Evolutionary conservation across 176 grass and related monocot species (phyloP).

Genomic region (Otatea glauca): DNA sequence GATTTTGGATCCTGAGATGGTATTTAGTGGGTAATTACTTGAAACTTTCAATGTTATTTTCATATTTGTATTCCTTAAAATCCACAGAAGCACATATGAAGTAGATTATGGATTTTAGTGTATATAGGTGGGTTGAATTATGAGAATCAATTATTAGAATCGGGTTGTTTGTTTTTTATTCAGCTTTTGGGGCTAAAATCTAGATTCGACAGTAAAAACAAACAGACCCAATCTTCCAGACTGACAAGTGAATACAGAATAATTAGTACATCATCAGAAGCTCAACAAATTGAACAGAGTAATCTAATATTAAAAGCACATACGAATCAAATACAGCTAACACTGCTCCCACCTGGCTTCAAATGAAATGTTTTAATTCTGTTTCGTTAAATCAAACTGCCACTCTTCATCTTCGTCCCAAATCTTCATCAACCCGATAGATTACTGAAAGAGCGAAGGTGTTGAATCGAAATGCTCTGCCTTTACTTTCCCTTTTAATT

Average conservation of each 20-base stretch:
- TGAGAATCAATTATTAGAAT: too few species aligned
- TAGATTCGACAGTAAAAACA: too few species aligned
- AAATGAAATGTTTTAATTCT: neutral
- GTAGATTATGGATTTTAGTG: too few species aligned
- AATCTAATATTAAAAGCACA: neutral
- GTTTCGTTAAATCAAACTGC: neutral
- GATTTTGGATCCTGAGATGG: too few species aligned
- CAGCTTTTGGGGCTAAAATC: too few species aligned
- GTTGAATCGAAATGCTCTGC: neutral
- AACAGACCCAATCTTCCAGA: neutral
- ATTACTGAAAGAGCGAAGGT: neutral
- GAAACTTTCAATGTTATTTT: too few species aligned
- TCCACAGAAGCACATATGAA: too few species aligned
- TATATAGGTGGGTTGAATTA: too few species aligned
- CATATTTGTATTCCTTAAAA: too few species aligned
- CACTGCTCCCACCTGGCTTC: neutral
- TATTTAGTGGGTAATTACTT: too few species aligned
- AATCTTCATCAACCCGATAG: neutral
- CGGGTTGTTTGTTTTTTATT: too few species aligned
- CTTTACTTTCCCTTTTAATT: slow-evolving; percentile 3
- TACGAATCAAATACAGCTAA: neutral
- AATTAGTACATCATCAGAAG: neutral
- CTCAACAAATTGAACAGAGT: neutral
- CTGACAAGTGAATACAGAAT: neutral
- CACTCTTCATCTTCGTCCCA: neutral